A percentile compares a stretch with the other conserved stretches of the same genome.
phyloP scores from a whole-genome alignment of 441 rosid genomes.

The Aleurites moluccanus region DNA sequence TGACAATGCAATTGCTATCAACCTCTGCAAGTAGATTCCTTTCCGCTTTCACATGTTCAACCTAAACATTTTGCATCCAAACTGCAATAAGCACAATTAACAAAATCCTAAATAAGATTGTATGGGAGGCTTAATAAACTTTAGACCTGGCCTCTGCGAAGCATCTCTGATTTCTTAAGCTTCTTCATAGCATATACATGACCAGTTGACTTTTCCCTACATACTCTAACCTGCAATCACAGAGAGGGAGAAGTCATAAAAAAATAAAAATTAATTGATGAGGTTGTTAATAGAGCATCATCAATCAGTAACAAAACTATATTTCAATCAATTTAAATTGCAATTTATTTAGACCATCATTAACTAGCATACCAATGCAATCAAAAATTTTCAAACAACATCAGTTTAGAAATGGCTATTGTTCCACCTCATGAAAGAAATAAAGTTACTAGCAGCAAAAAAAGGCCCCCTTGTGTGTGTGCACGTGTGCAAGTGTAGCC shows the following conservation, averaged over 20 bases:
- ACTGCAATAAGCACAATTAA: constrained; percentile 19
- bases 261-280: background rate
- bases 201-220: constrained; percentile 81
- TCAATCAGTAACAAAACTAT: background rate
- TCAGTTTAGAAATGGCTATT: background rate
- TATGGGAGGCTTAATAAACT: constrained; percentile 10
- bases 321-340: background rate
- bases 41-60: constrained; percentile 98
- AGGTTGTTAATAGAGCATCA: background rate
- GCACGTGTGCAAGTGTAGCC: background rate
- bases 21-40: constrained; percentile 97
- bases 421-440: constrained; percentile 5
- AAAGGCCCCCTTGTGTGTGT: background rate
- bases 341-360: background rate
- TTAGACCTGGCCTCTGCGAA: constrained; percentile 90
- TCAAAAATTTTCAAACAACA: background rate
- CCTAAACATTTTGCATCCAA: constrained; percentile 48
- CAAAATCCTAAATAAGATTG: constrained; percentile 1
- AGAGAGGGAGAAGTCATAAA: constrained; percentile 5
- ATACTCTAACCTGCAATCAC: constrained; percentile 69
- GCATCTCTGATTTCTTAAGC: constrained; percentile 98
- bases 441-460: background rate
- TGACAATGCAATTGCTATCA: constrained; percentile 95
- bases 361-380: background rate
- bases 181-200: constrained; percentile 96